Percentiles rank a stretch among this genome's conserved stretches.
phyloP scores from a whole-genome alignment of 2,329 filamentous ascomycete genomes.

The Fusarium domesticum region DNA sequence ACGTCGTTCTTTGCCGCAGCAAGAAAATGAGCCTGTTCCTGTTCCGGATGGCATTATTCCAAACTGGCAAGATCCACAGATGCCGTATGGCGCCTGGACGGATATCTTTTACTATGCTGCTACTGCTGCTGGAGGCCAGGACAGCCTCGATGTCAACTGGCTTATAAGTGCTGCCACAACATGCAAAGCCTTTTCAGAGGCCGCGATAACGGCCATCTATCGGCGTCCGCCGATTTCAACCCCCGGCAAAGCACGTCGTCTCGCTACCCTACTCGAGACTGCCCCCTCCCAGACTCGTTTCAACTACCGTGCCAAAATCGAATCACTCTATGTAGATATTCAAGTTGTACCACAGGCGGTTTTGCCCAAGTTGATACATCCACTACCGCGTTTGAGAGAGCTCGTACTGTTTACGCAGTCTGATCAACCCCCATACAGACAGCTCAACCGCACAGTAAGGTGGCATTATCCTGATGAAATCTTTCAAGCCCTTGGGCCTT shows the following conservation, averaged over 20 bases:
- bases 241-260: slow-evolving; percentile 42
- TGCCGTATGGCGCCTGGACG: slow-evolving; percentile 67
- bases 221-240: slow-evolving; percentile 61
- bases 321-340: slow-evolving; percentile 67
- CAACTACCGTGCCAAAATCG: slow-evolving; percentile 70
- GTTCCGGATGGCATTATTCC: slow-evolving; percentile 38
- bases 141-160: slow-evolving; percentile 55
- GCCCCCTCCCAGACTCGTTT: slow-evolving; percentile 48
- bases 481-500: slow-evolving; percentile 59
- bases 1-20: slow-evolving; percentile 11
- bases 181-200: slow-evolving; percentile 66
- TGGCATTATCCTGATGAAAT: slow-evolving; percentile 69
- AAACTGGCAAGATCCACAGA: slow-evolving; percentile 50
- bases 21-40: slow-evolving; percentile 6
- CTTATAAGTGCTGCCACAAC: slow-evolving; percentile 60
- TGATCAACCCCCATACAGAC: slow-evolving; percentile 65
- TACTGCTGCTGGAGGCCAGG: slow-evolving; percentile 40
- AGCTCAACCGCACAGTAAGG: slow-evolving; percentile 53
- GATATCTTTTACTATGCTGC: slow-evolving; percentile 69
- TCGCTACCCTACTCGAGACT: slow-evolving; percentile 53
- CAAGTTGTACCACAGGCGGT: slow-evolving; percentile 52
- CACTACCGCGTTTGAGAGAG: slow-evolving; percentile 64
- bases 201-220: slow-evolving; percentile 72
- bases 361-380: slow-evolving; percentile 54
- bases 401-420: slow-evolving; percentile 69